phyloP scores from a whole-genome alignment of 257 asterid species.

The Eustoma russellianum region DNA sequence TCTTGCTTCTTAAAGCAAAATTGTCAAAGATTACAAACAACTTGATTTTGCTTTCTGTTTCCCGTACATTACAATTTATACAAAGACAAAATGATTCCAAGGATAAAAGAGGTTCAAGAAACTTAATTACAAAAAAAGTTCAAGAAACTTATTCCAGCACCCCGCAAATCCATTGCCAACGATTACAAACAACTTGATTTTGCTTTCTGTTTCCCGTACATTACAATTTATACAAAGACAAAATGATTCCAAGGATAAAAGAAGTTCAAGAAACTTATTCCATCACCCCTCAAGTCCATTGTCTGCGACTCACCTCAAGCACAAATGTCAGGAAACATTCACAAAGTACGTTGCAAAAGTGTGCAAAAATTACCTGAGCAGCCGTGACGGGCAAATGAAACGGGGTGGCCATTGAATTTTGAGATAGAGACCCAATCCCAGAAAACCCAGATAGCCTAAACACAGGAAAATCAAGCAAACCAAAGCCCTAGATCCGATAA shows the following conservation, averaged over 20 bases:
- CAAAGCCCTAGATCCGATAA: constrained; percentile 65
- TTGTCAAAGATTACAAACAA: no score
- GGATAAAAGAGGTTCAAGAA: background rate
- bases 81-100: background rate
- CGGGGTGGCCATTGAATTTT: constrained; percentile 51
- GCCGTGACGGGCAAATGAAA: constrained; percentile 79
- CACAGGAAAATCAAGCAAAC: background rate
- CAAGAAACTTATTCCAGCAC: background rate
- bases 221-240: no score
- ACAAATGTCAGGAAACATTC: background rate
- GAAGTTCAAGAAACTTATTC: no score
- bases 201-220: no score
- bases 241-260: no score
- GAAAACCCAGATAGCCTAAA: constrained; percentile 1
- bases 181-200: no score
- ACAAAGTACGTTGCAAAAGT: background rate
- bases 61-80: no score
- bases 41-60: no score
- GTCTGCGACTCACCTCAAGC: background rate
- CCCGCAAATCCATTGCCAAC: no score
- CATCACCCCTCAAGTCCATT: background rate
- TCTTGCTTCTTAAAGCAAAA: no score
- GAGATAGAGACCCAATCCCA: constrained; percentile 10
- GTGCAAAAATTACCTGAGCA: constrained; percentile 75
- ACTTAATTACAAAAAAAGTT: no score